Base-by-base conservation (phyloP, 2,329 filamentous ascomycete species). In the Huntiella decipiens region DNA sequence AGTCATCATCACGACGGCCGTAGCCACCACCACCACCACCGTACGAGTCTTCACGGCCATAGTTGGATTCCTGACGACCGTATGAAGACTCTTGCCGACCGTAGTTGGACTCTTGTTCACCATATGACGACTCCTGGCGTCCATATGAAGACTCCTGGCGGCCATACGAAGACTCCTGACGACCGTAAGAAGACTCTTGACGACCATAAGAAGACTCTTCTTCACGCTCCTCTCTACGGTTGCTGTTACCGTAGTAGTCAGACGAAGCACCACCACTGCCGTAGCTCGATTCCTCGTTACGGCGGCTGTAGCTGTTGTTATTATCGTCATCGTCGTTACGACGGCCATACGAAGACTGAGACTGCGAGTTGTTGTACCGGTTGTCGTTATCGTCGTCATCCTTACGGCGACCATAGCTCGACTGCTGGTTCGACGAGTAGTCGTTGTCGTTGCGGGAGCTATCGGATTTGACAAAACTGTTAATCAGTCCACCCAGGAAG, bases 401-500 rank as follows among this genome's bases (percentile, higher is more conserved):
- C 12, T 31, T 39, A 39, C 40, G 33, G 35, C 40, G 28, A 37
- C 22, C 32, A 28, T 46, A 37, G 15, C 42, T 45, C 13, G 38
- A 72, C 15, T 66, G 67, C 7, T 68, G 67, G 46, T 65, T 73
- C 5, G 72, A 75, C 16, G 74, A 74, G 47, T 81, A 72, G 8
- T 71, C 61, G 35, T 68, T 66, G 38, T 74, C 44, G 4, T 45
- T 32, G n/a, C 46, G n/a, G 32, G 66, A 66, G 52, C 66, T 66
- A 45, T 66, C 63, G 33, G 66, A 64, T 43, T 67, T 65, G 44
- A 80, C 71, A 11, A 69, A 70, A 10, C 71, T 70, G 8, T 77
- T 73, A 6, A 92, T 69, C 12, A 87, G 62, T 35, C 73, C 74
- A 33, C 71, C 71, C 10, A 93, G 66, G 38, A 93, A 63, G 17